Conservation (phyloP, 1,284 basidiomycete species). For the Abortiporus biennis region DNA sequence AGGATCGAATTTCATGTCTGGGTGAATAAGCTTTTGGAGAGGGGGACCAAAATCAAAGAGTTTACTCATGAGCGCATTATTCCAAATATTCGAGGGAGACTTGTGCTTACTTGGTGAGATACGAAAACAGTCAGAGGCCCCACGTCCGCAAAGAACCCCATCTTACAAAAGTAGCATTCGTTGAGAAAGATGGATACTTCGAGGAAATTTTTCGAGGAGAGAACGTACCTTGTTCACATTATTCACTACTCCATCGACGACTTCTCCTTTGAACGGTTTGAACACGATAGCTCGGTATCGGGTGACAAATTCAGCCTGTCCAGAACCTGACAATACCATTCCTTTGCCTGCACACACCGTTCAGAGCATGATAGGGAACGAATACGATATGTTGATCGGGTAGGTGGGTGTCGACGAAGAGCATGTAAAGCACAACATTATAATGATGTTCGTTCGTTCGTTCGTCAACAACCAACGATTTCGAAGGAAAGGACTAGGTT, state of each 20-base stretch:
- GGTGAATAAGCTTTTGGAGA: slow-evolving; percentile 73
- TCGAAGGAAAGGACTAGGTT: too few species aligned
- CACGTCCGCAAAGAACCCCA: slow-evolving; percentile 97
- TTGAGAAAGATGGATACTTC: background rate
- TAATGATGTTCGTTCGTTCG: too few species aligned
- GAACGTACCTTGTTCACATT: slow-evolving; percentile 88
- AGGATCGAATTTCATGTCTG: slow-evolving; percentile 89
- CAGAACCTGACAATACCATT: slow-evolving; percentile 87
- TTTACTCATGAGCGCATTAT: slow-evolving; percentile 11
- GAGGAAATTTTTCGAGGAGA: background rate
- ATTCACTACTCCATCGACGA: slow-evolving; percentile 93
- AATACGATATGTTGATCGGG: too few species aligned
- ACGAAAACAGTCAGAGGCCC: slow-evolving; percentile 92
- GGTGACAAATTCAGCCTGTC: slow-evolving; percentile 91
- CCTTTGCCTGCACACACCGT: too few species aligned
- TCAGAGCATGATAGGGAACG: too few species aligned
- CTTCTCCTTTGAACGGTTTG: slow-evolving; percentile 98
- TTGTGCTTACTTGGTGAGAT: slow-evolving; percentile 82
- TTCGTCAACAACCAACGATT: too few species aligned
- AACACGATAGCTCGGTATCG: slow-evolving; percentile 92
- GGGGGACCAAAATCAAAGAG: slow-evolving; percentile 5
- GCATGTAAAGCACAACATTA: too few species aligned
- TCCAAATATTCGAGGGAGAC: slow-evolving; percentile 12
- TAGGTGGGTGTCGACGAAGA: too few species aligned
- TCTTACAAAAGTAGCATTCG: slow-evolving; percentile 40